Percentiles rank a stretch among this genome's conserved stretches.
Evolutionary conservation across 2,329 filamentous ascomycete genomes (phyloP).

Genomic region (Lachnellula subtilissima): DNA sequence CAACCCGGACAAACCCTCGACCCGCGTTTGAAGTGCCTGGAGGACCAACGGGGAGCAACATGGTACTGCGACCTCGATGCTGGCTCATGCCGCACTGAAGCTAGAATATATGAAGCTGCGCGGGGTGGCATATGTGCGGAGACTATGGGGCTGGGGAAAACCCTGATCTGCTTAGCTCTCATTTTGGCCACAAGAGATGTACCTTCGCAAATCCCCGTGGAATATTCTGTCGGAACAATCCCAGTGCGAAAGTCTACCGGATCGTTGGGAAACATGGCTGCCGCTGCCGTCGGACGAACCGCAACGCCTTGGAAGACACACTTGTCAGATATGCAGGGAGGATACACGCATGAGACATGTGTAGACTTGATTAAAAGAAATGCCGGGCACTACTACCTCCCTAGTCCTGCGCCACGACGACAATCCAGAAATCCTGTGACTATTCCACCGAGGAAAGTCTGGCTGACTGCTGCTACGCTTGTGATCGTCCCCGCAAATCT

Average conservation of each 20-base stretch:
- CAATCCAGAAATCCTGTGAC: conserved; percentile 35
- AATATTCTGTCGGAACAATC: conserved; percentile 44
- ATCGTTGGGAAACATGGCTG: conserved; percentile 70
- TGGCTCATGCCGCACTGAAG: conserved; percentile 57
- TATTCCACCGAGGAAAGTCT: conserved; percentile 46
- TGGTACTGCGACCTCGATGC: conserved; percentile 71
- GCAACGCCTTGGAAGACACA: conserved; percentile 67
- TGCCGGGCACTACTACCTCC: conserved; percentile 54
- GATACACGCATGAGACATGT: conserved; percentile 36
- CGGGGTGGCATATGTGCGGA: conserved; percentile 76
- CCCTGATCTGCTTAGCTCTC: conserved; percentile 74
- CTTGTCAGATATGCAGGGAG: conserved; percentile 42
- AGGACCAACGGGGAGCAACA: conserved; percentile 53
- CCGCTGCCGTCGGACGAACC: conserved; percentile 60
- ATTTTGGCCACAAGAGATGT: conserved; percentile 72
- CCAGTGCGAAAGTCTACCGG: conserved; percentile 46
- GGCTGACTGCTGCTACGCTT: conserved; percentile 64
- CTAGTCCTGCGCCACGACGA: conserved; percentile 39
- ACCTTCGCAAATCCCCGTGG: conserved; percentile 59
- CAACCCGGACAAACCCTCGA: conserved; percentile 63
- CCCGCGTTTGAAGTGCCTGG: conserved; percentile 60
- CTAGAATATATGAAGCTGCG: conserved; percentile 67
- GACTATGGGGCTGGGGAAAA: conserved; percentile 82
- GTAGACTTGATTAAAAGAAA: conserved; percentile 52
- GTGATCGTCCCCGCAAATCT: conserved; percentile 81